Evolutionary conservation across 352 stramenopile species (phyloP).

Genomic region (Globisporangium emineosum): DNA sequence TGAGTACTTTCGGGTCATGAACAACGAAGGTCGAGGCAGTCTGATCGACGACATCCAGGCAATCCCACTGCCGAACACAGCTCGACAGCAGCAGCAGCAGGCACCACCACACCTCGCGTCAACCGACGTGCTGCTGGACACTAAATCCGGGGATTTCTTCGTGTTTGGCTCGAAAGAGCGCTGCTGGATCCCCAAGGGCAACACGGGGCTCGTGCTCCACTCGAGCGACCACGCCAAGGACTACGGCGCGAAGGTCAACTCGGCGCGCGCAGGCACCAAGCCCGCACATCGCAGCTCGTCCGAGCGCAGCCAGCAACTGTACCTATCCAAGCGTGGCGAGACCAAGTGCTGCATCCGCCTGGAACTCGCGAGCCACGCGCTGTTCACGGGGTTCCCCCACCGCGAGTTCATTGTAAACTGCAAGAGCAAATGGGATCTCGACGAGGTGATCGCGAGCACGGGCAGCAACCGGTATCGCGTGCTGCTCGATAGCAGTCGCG

Average conservation of each 20-base stretch:
- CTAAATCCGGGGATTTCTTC: conserved; percentile 74
- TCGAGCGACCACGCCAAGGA: conserved; percentile 51
- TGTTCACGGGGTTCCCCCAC: conserved; percentile 27
- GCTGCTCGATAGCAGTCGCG: conserved; percentile 69
- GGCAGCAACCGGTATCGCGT: conserved; percentile 74
- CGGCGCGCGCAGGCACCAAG: conserved; percentile 57
- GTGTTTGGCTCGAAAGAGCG: conserved; percentile 29
- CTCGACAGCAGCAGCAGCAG: neutral
- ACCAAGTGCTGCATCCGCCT: conserved; percentile 64
- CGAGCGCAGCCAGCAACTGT: conserved; percentile 35
- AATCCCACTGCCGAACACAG: conserved; percentile 28
- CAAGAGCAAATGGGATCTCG: conserved; percentile 75
- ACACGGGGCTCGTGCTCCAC: conserved; percentile 68
- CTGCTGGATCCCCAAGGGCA: conserved; percentile 65
- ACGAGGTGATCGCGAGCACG: conserved; percentile 72
- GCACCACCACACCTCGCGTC: conserved; percentile 6
- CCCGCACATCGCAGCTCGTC: conserved; percentile 19
- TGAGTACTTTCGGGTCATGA: conserved; percentile 54
- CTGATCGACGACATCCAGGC: conserved; percentile 37
- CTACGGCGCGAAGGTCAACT: conserved; percentile 63
- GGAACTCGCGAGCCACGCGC: conserved; percentile 41
- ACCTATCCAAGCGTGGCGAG: conserved; percentile 54
- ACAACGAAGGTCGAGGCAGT: conserved; percentile 55
- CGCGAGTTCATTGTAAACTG: conserved; percentile 70
- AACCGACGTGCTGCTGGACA: conserved; percentile 59